Evolutionary conservation across 2,329 filamentous ascomycete genomes (phyloP).

Genomic region (Nemania sp.): DNA sequence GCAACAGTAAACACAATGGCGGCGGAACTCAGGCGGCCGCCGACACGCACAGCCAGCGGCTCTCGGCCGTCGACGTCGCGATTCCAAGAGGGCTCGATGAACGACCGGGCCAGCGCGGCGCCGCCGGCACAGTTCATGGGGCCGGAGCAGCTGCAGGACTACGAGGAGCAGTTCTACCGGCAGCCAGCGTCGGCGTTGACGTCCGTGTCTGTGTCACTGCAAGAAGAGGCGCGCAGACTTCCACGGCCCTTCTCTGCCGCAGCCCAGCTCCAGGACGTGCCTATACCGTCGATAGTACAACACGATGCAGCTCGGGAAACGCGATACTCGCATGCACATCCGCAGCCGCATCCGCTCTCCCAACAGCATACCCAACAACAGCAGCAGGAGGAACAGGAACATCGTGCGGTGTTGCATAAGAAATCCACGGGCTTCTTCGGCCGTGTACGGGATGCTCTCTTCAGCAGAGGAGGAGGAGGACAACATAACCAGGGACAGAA

Average conservation of each 20-base stretch:
- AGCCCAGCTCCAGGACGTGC: slow-evolving; percentile 27
- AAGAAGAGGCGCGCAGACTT: slow-evolving; percentile 18
- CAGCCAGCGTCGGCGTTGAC: neutral
- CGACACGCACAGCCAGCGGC: slow-evolving; percentile 46
- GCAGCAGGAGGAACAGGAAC: slow-evolving; percentile 15
- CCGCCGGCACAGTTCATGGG: slow-evolving; percentile 71
- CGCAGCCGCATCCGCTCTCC: too few relatives aligned
- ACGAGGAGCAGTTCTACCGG: slow-evolving; percentile 38
- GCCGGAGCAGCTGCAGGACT: slow-evolving; percentile 35
- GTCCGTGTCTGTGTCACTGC: too few relatives aligned
- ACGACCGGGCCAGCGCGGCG: slow-evolving; percentile 71
- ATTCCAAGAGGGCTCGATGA: slow-evolving; percentile 85
- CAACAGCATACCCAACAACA: slow-evolving; percentile 1
- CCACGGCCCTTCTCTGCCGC: slow-evolving; percentile 31
- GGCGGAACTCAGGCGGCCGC: slow-evolving; percentile 38
- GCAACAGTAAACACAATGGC: too few relatives aligned
- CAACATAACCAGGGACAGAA: slow-evolving; percentile 16
- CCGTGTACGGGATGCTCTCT: slow-evolving; percentile 37
- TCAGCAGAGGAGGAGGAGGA: slow-evolving; percentile 20
- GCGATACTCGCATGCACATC: too few relatives aligned
- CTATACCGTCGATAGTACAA: too few relatives aligned
- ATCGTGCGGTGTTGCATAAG: slow-evolving; percentile 30
- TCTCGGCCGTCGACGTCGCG: slow-evolving; percentile 42
- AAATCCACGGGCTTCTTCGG: slow-evolving; percentile 39
- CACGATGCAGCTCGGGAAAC: neutral